Evolutionary conservation across 2,329 filamentous ascomycete genomes (phyloP), one percentile per base, ranked within the genome.

Genomic region (Orbilia ellipsospora): DNA sequence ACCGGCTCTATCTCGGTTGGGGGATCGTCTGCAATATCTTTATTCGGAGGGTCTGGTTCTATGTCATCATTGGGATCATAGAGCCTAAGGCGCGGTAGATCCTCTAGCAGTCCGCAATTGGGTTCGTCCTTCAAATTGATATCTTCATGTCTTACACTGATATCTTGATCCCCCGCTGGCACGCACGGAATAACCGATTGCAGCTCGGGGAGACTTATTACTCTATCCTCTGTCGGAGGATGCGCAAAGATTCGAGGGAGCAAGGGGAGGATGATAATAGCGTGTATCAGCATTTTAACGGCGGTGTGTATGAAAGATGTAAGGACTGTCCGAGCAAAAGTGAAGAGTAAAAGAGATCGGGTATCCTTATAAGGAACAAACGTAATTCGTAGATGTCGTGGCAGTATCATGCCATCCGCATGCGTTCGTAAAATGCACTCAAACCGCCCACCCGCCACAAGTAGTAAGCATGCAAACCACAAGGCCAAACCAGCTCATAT

Each of bases 401-500:
- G 10, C 1, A 36, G 31, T 7, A 36, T 1, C 31, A 6, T 36
- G 2, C 31, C 31, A 6, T 26, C 15, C 28, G 2, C 16, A 15
- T 44, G 16, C 13, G 16, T 48, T 18, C 44, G 16, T 48, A 10
- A 40, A 73, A 65, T 16, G 1, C 31, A 40, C 68, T 73, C 68
- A 73, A 73, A 73, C 13, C n/a, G 16, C 36, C 61, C 54, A 42
- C 18, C 44, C 23, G 23, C 23, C 23, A 23, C 23, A 4, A 23
- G 23, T 20, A 8, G 15, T 4, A 45, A 54, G 1, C 23, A 51
- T n/a, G 20, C 12, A 15, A 31, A 48, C 36, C 12, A n/a, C 15
- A 16, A 28, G 23, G 15, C 10, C 12, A 60, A 69, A 69, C 13
- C 8, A 23, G 15, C 65, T 69, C 65, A 40, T 50, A 63, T 51